Conservation (phyloP, 2,329 filamentous ascomycete genomes). For the Biscogniauxia sp. region DNA sequence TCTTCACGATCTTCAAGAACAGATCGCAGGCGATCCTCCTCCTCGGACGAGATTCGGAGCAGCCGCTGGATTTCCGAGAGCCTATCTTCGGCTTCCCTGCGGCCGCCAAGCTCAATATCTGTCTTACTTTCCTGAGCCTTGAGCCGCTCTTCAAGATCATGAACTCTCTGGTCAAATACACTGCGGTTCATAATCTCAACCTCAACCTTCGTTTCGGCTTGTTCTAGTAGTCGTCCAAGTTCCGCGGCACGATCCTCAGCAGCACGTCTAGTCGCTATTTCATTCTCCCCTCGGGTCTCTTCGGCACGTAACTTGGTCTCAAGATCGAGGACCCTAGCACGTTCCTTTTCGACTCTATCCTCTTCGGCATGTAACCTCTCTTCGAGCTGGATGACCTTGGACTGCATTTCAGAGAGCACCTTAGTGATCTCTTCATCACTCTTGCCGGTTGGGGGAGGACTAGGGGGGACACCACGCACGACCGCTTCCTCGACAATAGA, state of each 20-base stretch:
- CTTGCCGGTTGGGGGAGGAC: slow-evolving; percentile 41
- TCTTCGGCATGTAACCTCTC: slow-evolving; percentile 29
- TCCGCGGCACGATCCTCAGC: slow-evolving; percentile 55
- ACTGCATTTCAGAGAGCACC: slow-evolving; percentile 58
- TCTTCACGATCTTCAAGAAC: slow-evolving; percentile 68
- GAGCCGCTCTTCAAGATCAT: slow-evolving; percentile 68
- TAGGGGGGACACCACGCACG: slow-evolving; percentile 53
- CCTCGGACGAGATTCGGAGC: slow-evolving; percentile 67
- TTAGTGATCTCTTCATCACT: slow-evolving; percentile 52
- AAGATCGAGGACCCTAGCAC: slow-evolving; percentile 53
- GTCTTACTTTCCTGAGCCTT: slow-evolving; percentile 60
- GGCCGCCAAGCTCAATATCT: slow-evolving; percentile 61
- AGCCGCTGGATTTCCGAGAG: slow-evolving; percentile 70
- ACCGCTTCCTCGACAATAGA: slow-evolving; percentile 63
- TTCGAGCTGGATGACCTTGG: slow-evolving; percentile 46
- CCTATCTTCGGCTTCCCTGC: slow-evolving; percentile 69
- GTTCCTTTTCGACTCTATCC: slow-evolving; percentile 23
- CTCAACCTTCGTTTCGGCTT: slow-evolving; percentile 58
- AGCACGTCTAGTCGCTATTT: slow-evolving; percentile 46
- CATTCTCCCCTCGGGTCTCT: slow-evolving; percentile 48
- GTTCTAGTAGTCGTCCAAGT: slow-evolving; percentile 52
- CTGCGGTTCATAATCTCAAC: slow-evolving; percentile 61
- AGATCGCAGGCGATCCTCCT: slow-evolving; percentile 66
- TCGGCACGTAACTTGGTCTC: slow-evolving; percentile 54
- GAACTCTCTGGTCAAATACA: slow-evolving; percentile 58